phyloP scores from a whole-genome alignment of 2,329 filamentous ascomycete species.

The Emericellopsis atlantica region DNA sequence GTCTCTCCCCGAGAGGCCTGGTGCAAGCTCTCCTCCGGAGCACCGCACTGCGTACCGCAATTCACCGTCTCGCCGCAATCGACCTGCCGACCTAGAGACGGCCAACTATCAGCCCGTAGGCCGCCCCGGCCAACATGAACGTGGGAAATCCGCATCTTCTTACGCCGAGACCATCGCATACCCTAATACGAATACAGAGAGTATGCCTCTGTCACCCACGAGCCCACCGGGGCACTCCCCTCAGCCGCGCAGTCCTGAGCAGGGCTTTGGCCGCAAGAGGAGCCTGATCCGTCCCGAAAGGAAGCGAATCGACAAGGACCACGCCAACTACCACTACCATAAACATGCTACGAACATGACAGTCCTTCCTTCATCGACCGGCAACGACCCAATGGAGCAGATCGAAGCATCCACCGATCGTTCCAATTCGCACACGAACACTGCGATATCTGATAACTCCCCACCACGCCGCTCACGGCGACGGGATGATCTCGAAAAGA shows the following conservation, averaged over 20 bases:
- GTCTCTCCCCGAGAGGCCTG: conserved; percentile 54
- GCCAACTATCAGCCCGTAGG: conserved; percentile 35
- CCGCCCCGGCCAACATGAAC: conserved; percentile 31
- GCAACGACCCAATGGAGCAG: conserved; percentile 82
- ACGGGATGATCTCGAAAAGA: conserved; percentile 23
- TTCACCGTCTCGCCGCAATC: conserved; percentile 52
- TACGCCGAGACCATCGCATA: conserved; percentile 44
- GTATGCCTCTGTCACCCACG: conserved; percentile 38
- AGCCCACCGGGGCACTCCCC: conserved; percentile 17
- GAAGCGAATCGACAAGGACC: conserved; percentile 69
- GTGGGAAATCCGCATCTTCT: conserved; percentile 44
- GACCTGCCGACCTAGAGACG: conserved; percentile 59
- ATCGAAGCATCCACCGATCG: conserved; percentile 51
- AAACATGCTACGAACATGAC: conserved; percentile 92
- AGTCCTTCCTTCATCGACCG: conserved; percentile 79
- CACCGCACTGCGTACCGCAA: conserved; percentile 53
- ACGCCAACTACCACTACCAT: conserved; percentile 92
- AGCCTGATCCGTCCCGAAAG: conserved; percentile 85
- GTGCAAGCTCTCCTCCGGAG: conserved; percentile 44
- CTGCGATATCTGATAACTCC: conserved; percentile 31
- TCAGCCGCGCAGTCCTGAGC: conserved; percentile 15
- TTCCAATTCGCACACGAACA: conserved; percentile 31
- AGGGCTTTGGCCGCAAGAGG: conserved; percentile 49
- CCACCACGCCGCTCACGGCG: conserved; percentile 16
- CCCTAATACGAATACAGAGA: conserved; percentile 43